phyloP scores from a whole-genome alignment of 2,329 filamentous ascomycete species.

The Talaromyces sp. region DNA sequence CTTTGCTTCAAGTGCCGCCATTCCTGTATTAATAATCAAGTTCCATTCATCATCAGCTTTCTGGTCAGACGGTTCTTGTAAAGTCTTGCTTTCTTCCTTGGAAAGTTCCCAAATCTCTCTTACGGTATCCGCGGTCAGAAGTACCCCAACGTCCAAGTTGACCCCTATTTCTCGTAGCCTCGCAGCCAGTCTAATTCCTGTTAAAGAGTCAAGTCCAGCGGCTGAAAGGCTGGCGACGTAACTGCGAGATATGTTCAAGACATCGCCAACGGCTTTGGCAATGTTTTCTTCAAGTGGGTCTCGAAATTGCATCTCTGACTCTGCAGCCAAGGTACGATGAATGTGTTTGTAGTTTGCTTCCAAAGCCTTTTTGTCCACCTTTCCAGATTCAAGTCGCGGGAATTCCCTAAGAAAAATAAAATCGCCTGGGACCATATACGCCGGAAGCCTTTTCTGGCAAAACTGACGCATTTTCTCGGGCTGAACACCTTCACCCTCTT shows the following conservation, averaged over 20 bases:
- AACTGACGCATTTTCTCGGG: conserved; percentile 46
- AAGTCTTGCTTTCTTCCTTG: conserved; percentile 11
- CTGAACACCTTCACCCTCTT: conserved; percentile 35
- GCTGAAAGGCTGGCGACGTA: conserved; percentile 43
- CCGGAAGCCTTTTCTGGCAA: conserved; percentile 71
- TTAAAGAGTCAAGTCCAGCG: conserved; percentile 62
- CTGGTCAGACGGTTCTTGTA: conserved; percentile 5
- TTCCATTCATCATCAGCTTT: conserved; percentile 13
- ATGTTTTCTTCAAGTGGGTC: conserved; percentile 29
- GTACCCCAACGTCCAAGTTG: conserved; percentile 51
- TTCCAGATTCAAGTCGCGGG: conserved; percentile 75
- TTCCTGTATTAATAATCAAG: conserved; percentile 18
- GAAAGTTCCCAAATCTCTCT: conserved; percentile 29
- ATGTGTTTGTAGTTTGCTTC: conserved; percentile 47
- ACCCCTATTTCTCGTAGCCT: conserved; percentile 55
- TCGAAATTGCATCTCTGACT: conserved; percentile 14
- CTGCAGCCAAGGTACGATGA: conserved; percentile 14
- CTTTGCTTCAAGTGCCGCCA: conserved; percentile 40
- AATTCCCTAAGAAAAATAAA: conserved; percentile 60
- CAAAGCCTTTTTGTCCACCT: conserved; percentile 67
- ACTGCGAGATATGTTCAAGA: conserved; percentile 36
- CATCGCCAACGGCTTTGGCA: conserved; percentile 34
- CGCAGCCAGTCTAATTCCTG: conserved; percentile 60
- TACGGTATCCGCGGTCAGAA: conserved; percentile 55
- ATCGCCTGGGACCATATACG: conserved; percentile 77